Base-by-base conservation (phyloP, 306 rosid genomes). In the Calophaca sinica region DNA sequence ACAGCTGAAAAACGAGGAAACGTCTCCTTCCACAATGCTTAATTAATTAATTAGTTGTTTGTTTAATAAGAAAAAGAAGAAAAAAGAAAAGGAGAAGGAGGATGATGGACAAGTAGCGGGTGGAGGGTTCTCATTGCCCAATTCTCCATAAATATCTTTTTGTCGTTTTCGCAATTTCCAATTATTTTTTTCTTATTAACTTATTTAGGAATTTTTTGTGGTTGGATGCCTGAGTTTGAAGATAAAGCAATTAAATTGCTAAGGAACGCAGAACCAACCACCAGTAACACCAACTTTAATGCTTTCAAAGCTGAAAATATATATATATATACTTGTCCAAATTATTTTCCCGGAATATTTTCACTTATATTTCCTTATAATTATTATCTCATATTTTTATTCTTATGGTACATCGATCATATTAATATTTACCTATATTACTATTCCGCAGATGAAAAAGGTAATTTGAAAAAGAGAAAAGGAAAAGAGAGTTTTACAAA, bases 1-100 rank as follows among this genome's bases (percentile, higher is more conserved):
- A 85, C 89, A 83, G 91, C 86, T 83, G 97, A 88, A 86, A 88
- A 86, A 89, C 94, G 93, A 91, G 93, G 98, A 94, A 91, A 91
- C 90, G 97, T 94, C 97, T 88, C 48, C 96, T 87, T 91, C 97
- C 80, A 74, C 87, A 82, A 82, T 80, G 89, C 84, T 86, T 70
- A 80, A 79, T 75, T 73, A 77, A 77, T 9, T 44, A 26, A 39
- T 39, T 44, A 26, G 15, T 39, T 62, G 26, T 70, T 77, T 77
- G 20, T 55, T 75, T 60, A 61, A 69, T 74, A 7, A 80, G 33
- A 50, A 59, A 68, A 75, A 9, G 1, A 36, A 3, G 63, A 11
- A 33, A 3, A 42, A 58, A 39, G 3, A n/a, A 20, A 50, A 39
- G 11, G 57, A 62, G 5, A 39, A 31, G 5, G 45, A 31, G 12